Base-by-base conservation (phyloP, 192 early-diverging fungal species). In the Bifiguratus adelaidae region DNA sequence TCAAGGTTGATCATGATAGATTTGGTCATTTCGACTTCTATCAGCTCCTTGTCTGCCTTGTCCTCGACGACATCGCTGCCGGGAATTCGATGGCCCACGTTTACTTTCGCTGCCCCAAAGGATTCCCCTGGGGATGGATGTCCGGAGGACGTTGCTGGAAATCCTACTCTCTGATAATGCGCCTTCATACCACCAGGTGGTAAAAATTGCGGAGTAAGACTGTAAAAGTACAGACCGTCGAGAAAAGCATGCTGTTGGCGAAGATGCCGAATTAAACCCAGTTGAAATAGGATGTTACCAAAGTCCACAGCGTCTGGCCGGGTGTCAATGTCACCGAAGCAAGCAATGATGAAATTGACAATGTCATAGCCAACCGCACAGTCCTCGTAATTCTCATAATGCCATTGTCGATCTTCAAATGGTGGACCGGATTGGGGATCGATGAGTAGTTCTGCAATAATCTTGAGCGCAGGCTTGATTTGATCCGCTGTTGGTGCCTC, bases 181-280 rank as follows among this genome's bases (percentile, higher is more conserved):
- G 71, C 68, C 42, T 70, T 76, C 5, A 77, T 71, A 15, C 63
- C 69, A n/a, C n/a, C n/a, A n/a, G n/a, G n/a, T n/a, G n/a, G n/a
- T n/a, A n/a, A n/a, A n/a, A n/a, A n/a, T n/a, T n/a, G n/a, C n/a
- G n/a, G n/a, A 7, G 63, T 67, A 29, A 93, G 48, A 25, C 75
- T 73, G 55, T 95, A 97, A 72, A 88, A 95, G 53, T 88, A 89
- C 32, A 84, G 78, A 0, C 92, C 92, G 50, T 97, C 95, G 52
- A 92, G 52, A 48, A 97, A 91, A 16, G 58, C 37, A 38, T 85
- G 80, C n/a, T 65, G 56, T 4, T 61, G 66, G 21, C 69, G 64
- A 24, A 67, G 77, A 29, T 85, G 78, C 11, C 60, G 45, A 51
- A 95, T 76, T 11, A 95, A 45, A 0, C 86, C 86, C 18, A 77